These are phyloP conservation scores for Penicillium waksmanii DNA, from an alignment of 495 filamentous ascomycete genomes.

Conservation along the genomic window DNA sequence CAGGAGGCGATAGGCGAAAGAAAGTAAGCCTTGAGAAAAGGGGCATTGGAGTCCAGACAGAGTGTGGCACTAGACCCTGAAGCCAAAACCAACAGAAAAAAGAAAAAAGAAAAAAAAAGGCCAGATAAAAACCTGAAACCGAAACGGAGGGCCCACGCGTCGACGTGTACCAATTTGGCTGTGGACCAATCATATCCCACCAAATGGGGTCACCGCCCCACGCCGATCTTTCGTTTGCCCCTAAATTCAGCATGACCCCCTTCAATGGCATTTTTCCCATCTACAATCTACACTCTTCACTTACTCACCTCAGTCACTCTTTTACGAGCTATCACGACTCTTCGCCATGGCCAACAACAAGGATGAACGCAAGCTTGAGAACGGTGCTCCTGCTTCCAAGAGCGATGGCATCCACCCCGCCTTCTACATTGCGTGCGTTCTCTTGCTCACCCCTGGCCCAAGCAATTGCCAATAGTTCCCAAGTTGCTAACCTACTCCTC, in stretches of 20 bases:
- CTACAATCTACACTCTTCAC: conserved; percentile 1
- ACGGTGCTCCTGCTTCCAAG: conserved; percentile 27
- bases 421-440: conserved; percentile 79
- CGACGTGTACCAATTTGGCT: conserved; percentile 18
- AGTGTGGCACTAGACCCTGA: background rate
- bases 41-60: too few species aligned
- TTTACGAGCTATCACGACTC: conserved; percentile 24
- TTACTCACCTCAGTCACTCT: conserved; percentile 40
- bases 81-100: background rate
- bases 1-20: background rate
- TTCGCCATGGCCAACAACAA: conserved; percentile 37
- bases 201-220: conserved; percentile 20
- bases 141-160: conserved; percentile 21
- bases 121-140: conserved; percentile 22
- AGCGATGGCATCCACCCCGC: conserved; percentile 66
- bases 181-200: conserved; percentile 16
- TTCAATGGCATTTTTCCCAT: conserved; percentile 16
- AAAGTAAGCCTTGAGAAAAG: too few species aligned
- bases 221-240: conserved; percentile 23
- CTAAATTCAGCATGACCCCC: conserved; percentile 23
- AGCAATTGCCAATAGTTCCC: background rate
- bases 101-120: background rate
- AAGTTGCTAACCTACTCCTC: conserved; percentile 11
- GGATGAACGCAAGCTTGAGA: conserved; percentile 41
- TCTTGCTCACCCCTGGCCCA: conserved; percentile 1